Conservation (phyloP, 192 early-diverging fungal genomes). For the Dimargaris verticillata region DNA sequence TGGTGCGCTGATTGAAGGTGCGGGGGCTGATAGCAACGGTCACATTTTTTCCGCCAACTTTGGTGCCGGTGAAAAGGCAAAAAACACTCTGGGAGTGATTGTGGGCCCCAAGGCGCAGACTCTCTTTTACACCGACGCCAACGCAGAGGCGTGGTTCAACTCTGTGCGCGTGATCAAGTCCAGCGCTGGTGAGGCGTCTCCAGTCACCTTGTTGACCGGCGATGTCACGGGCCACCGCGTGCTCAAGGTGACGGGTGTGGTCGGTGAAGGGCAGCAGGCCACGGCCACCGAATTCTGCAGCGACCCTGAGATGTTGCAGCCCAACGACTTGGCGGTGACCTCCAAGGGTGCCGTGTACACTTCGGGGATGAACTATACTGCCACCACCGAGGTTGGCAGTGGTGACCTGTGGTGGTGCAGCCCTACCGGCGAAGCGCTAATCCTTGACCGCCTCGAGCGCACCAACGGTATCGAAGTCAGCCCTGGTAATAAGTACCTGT, state of each 20-base stretch:
- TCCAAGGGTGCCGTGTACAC: conserved; percentile 20
- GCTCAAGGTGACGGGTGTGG: conserved; percentile 16
- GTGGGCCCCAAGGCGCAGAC: conserved; percentile 15
- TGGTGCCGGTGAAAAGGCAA: neutral
- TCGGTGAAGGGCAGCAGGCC: conserved; percentile 6
- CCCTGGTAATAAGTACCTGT: conserved; percentile 33
- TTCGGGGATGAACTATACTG: conserved; percentile 26
- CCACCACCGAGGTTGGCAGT: conserved; percentile 18
- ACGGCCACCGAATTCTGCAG: conserved; percentile 17
- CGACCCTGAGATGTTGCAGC: conserved; percentile 21
- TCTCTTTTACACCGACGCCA: conserved; percentile 16
- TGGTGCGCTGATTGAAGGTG: conserved; percentile 33
- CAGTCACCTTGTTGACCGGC: conserved; percentile 20
- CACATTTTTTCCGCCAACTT: conserved; percentile 30
- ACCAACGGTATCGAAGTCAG: conserved; percentile 42
- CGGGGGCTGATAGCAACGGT: conserved; percentile 29
- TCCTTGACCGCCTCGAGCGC: conserved; percentile 22
- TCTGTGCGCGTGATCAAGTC: conserved; percentile 24
- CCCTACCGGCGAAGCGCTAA: conserved; percentile 17
- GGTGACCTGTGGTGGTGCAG: conserved; percentile 36
- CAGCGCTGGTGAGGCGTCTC: conserved; percentile 10
- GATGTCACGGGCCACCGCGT: conserved; percentile 26
- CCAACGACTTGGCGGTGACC: conserved; percentile 34
- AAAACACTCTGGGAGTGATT: conserved; percentile 12
- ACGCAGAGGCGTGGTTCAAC: conserved; percentile 24